A percentile compares a stretch with the other conserved stretches of the same genome.
Conservation (phyloP, 805 yeast species). For the Brettanomyces nanus region DNA sequence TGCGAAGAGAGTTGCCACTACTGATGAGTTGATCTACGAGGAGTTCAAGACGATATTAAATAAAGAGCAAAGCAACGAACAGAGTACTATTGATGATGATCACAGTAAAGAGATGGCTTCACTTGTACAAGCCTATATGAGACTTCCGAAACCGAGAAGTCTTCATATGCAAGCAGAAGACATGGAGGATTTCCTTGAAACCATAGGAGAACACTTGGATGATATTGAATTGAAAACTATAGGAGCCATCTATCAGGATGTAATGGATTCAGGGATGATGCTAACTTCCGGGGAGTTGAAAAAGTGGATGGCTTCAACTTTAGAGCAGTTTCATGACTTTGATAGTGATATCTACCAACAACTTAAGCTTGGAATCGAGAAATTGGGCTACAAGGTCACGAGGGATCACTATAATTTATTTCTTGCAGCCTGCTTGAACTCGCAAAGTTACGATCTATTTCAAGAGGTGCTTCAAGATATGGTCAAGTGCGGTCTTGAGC, state of each 20-base stretch:
- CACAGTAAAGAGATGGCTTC: not conserved
- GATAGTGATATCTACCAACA: conserved; percentile 8
- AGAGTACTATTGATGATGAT: not conserved
- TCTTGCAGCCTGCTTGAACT: not conserved
- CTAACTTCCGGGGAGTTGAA: conserved; percentile 14
- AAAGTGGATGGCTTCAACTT: conserved; percentile 9
- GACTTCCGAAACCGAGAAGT: conserved; percentile 15
- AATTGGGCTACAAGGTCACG: conserved; percentile 9
- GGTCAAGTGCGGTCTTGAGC: conserved; percentile 4
- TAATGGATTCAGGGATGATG: conserved; percentile 11
- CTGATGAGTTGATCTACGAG: conserved; percentile 8
- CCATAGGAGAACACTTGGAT: conserved; percentile 8
- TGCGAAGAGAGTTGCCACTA: conserved; percentile 1
- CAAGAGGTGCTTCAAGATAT: not conserved
- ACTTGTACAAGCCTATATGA: conserved; percentile 8
- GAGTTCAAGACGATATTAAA: conserved; percentile 8
- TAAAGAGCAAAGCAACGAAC: conserved; percentile 1
- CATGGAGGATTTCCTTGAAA: conserved; percentile 14
- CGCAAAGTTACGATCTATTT: not conserved
- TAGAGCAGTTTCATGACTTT: conserved; percentile 8
- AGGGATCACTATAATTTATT: conserved; percentile 4
- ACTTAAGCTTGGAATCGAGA: conserved; percentile 5
- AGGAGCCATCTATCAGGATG: conserved; percentile 13
- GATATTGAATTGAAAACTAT: conserved; percentile 8
- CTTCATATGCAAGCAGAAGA: conserved; percentile 12